These are phyloP conservation scores for Glycine soja DNA, from an alignment of 306 rosid species.

Conservation along the genomic window DNA sequence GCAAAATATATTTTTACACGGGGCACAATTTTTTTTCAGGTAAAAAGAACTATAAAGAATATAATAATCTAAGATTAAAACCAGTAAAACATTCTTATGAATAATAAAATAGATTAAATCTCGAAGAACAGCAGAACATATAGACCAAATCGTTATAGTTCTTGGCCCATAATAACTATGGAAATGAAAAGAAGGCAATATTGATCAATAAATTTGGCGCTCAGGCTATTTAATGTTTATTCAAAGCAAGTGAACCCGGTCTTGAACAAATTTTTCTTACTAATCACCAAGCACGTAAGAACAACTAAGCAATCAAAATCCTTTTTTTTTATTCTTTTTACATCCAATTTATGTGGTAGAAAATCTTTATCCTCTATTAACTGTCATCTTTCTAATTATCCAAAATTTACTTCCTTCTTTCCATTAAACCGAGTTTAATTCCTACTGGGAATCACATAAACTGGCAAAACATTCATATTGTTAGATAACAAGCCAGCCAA, in stretches of 20 bases:
- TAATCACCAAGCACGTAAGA: background rate
- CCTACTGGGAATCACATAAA: background rate
- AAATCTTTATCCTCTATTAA: background rate
- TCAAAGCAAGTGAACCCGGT: background rate
- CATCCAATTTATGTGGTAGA: background rate
- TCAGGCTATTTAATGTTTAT: background rate
- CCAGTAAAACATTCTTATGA: background rate
- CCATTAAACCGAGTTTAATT: background rate
- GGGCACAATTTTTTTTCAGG: background rate
- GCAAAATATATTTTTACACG: slow-evolving; percentile 15
- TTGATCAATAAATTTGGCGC: slow-evolving; percentile 9
- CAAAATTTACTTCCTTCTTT: slow-evolving; percentile 1
- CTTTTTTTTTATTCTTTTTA: background rate
- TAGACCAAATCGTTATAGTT: background rate
- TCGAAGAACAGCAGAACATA: slow-evolving; percentile 1
- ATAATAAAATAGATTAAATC: background rate
- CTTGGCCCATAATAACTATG: slow-evolving; percentile 1
- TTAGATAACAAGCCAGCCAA: background rate
- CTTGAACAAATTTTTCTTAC: background rate
- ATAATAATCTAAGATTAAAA: background rate
- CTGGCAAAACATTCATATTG: background rate
- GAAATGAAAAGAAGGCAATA: background rate
- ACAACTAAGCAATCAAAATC: background rate
- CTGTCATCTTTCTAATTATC: no score
- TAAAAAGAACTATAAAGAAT: slow-evolving; percentile 13